Conservation (phyloP, 2,329 filamentous ascomycete genomes). For the Fusarium sp. region DNA sequence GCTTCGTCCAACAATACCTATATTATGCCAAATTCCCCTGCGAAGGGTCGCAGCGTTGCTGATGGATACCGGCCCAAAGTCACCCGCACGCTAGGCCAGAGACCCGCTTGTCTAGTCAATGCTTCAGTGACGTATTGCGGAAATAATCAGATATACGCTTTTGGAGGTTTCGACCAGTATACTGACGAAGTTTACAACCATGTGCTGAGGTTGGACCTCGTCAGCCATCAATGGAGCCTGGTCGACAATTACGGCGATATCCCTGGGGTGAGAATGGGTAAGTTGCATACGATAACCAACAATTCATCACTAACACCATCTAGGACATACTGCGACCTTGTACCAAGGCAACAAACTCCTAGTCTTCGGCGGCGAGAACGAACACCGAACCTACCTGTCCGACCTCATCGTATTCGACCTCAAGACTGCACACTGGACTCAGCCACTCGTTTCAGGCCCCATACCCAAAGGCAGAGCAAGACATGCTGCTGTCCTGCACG, state of each 20-base stretch:
- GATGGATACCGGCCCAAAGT: constrained; percentile 89
- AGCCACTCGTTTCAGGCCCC: constrained; percentile 85
- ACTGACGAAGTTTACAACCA: constrained; percentile 99
- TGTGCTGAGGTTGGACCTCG: constrained; percentile 87
- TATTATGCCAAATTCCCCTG: constrained; percentile 88
- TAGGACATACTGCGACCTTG: constrained; percentile 92
- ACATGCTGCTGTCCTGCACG: constrained; percentile 92
- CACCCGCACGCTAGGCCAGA: constrained; percentile 79
- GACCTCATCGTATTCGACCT: constrained; percentile 97
- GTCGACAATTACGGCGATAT: constrained; percentile 99
- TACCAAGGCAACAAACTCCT: constrained; percentile 96
- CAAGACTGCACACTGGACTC: constrained; percentile 93
- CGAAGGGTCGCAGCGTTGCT: constrained; percentile 71
- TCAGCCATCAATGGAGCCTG: constrained; percentile 90
- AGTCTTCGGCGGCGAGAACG: constrained; percentile 97
- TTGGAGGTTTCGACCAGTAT: constrained; percentile 98
- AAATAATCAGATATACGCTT: constrained; percentile 97
- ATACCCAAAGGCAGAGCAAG: constrained; percentile 90
- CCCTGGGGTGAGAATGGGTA: constrained; percentile 95
- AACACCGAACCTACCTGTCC: constrained; percentile 93
- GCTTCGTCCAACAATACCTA: constrained; percentile 78
- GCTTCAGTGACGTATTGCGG: constrained; percentile 99
- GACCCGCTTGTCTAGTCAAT: constrained; percentile 95
- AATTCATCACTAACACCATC: constrained; percentile 16
- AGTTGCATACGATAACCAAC: constrained; percentile 40